Evolutionary conservation across 1,139 yeast species (phyloP).

Genomic region (Yamadazyma songkhlaensis): DNA sequence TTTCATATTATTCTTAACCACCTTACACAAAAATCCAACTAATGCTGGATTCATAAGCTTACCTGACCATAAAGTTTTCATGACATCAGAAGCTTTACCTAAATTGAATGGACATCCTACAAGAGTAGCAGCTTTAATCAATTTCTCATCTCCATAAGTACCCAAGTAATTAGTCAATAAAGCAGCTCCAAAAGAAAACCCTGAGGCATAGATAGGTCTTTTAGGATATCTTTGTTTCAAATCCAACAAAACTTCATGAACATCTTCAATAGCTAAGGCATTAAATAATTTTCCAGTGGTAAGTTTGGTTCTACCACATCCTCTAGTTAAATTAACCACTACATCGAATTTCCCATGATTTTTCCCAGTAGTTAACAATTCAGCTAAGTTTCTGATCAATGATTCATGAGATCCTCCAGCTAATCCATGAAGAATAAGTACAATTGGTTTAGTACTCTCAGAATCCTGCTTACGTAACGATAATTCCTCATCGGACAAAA

Average conservation of each 20-base stretch:
- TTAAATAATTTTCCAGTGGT: constrained; percentile 74
- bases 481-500: constrained; percentile 47
- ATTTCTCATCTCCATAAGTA: constrained; percentile 43
- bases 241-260: constrained; percentile 55
- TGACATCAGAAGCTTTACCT: constrained; percentile 49
- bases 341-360: constrained; percentile 46
- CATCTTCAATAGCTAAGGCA: constrained; percentile 72
- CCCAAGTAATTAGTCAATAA: constrained; percentile 78
- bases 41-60: constrained; percentile 63
- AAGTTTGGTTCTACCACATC: constrained; percentile 81
- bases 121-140: constrained; percentile 62
- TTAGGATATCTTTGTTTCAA: constrained; percentile 60
- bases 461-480: constrained; percentile 15
- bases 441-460: constrained; percentile 49
- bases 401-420: constrained; percentile 94
- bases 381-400: constrained; percentile 66
- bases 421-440: constrained; percentile 76
- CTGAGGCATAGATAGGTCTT: constrained; percentile 72
- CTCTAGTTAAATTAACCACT: constrained; percentile 77
- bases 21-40: constrained; percentile 59
- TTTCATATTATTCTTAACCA: constrained; percentile 59
- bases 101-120: constrained; percentile 88
- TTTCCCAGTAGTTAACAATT: constrained; percentile 25
- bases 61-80: constrained; percentile 59
- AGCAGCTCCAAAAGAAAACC: constrained; percentile 88